Conservation (phyloP, 768 basidiomycete genomes). For the Termitomyces sp. region DNA sequence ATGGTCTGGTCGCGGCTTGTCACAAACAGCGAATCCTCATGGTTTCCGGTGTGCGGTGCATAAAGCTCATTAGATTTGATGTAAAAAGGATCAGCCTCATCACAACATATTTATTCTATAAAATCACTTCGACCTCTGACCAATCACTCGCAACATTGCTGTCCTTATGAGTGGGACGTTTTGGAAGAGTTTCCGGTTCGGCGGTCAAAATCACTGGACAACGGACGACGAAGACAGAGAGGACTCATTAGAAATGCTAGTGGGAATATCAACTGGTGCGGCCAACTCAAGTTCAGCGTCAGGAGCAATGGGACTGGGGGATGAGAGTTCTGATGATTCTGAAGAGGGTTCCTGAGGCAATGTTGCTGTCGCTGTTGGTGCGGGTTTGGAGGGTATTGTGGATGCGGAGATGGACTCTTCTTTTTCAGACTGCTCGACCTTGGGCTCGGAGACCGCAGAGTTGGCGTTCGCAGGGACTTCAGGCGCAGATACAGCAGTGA, state of each 20-base stretch:
- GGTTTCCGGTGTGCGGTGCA: no score
- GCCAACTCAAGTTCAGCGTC: no score
- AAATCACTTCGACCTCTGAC: constrained; percentile 42
- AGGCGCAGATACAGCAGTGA: neutral
- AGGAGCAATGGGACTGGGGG: neutral
- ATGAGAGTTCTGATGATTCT: neutral
- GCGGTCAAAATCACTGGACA: constrained; percentile 22
- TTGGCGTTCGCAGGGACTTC: no score
- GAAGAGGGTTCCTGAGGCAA: neutral
- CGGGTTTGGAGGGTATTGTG: neutral
- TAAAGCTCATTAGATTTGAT: no score
- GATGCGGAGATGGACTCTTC: neutral
- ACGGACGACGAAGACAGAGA: constrained; percentile 14
- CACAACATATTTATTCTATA: no score
- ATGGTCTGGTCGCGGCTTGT: no score
- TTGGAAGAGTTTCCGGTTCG: neutral
- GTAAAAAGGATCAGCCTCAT: no score
- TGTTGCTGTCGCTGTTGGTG: neutral
- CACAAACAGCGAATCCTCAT: no score
- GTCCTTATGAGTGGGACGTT: constrained; percentile 12
- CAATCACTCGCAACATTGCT: constrained; percentile 35
- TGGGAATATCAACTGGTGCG: neutral
- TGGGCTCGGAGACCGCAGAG: neutral
- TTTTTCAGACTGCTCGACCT: neutral
- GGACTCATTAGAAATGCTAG: neutral